phyloP scores from a whole-genome alignment of 75 land plant genomes.

The Adiantum capillusveneris region DNA sequence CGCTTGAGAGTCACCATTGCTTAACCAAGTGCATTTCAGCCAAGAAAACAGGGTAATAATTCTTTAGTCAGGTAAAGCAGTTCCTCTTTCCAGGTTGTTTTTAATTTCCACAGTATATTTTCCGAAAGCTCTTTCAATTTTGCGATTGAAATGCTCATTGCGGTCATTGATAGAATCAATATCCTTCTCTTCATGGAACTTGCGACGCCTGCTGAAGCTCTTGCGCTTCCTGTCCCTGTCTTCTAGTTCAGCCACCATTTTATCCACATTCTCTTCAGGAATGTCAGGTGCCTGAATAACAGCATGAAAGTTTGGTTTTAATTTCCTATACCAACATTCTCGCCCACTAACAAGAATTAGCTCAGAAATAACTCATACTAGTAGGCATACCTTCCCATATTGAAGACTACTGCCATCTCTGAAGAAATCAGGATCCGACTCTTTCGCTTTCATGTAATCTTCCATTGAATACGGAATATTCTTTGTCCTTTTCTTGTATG shows the following conservation, averaged over 20 bases:
- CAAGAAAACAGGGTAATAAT: no score
- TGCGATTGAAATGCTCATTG: slow-evolving; percentile 98
- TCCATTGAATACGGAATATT: slow-evolving; percentile 59
- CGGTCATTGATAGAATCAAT: slow-evolving; percentile 96
- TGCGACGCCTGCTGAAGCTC: slow-evolving; percentile 88
- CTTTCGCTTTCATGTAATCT: slow-evolving; percentile 63
- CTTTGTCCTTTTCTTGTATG: slow-evolving; percentile 91
- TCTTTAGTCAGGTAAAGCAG: slow-evolving; percentile 85
- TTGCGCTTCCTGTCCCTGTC: slow-evolving; percentile 64
- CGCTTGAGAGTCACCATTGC: no score
- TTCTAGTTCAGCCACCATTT: slow-evolving; percentile 84
- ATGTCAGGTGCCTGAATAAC: slow-evolving; percentile 50
- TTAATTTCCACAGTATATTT: slow-evolving; percentile 97
- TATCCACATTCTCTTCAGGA: slow-evolving; percentile 75
- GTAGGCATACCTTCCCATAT: slow-evolving; percentile 87
- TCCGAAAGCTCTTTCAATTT: slow-evolving; percentile 98
- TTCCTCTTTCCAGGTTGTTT: slow-evolving; percentile 93
- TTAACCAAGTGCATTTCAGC: no score
- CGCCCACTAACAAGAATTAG: no score
- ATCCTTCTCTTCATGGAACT: slow-evolving; percentile 89
- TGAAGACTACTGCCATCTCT: slow-evolving; percentile 92
- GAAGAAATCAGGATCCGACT: slow-evolving; percentile 91
- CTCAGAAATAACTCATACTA: no score
- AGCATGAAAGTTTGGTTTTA: no score
- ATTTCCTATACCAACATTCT: no score